Conservation (phyloP, 2,329 filamentous ascomycete genomes). For the Fusarium brevicatenulatum region DNA sequence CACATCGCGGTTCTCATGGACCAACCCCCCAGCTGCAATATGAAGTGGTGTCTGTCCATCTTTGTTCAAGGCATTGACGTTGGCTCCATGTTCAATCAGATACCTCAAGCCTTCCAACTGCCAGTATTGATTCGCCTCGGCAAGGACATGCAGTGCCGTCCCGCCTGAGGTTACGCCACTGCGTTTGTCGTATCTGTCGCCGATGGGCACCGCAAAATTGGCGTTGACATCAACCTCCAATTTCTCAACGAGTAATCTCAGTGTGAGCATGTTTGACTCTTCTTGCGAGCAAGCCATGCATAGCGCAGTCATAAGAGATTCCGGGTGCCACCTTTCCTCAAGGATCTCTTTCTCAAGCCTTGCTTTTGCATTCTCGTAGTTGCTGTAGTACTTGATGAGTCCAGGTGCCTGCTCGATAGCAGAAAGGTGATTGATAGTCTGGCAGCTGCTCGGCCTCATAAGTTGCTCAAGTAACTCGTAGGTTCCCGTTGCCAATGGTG, state of each 20-base stretch:
- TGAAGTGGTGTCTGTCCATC: constrained; percentile 29
- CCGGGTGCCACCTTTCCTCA: not conserved
- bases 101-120: constrained; percentile 28
- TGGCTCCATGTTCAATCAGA: constrained; percentile 23
- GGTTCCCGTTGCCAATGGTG: not conserved
- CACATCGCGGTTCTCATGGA: accelerated
- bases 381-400: constrained; percentile 14
- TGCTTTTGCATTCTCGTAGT: not conserved
- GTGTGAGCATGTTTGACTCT: constrained; percentile 21
- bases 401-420: not conserved
- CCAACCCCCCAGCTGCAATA: constrained; percentile 1
- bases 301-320: not conserved
- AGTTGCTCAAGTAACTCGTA: constrained; percentile 6
- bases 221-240: constrained; percentile 30
- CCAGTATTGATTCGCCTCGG: constrained; percentile 28
- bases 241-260: constrained; percentile 24
- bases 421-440: not conserved
- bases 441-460: not conserved
- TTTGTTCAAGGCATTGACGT: not conserved
- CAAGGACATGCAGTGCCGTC: constrained; percentile 34
- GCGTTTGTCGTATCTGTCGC: not conserved
- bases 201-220: not conserved
- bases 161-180: not conserved
- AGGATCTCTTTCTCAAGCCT: not conserved
- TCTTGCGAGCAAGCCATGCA: constrained; percentile 6